Base-by-base conservation (phyloP, 768 basidiomycete species). In the Pulveroboletus sp. region DNA sequence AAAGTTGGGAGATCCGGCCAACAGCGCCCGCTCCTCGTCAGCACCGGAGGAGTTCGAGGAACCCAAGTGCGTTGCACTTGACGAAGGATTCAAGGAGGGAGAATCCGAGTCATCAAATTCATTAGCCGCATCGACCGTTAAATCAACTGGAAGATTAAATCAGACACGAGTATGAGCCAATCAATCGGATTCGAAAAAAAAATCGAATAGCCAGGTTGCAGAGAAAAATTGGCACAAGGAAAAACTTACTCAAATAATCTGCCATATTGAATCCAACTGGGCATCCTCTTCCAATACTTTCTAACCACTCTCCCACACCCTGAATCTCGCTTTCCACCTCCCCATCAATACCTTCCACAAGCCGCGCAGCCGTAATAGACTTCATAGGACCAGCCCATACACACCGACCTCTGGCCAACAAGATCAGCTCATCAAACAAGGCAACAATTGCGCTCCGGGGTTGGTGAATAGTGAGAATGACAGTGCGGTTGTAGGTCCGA, bases 381-480 rank as follows among this genome's bases (percentile, higher is more conserved):
- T 40, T 60, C 55, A 67, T 65, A 25, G 64, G 65, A 39, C 64
- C 64, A 12, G 64, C 60, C 64, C 64, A 65, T 33, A 60, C 64
- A 62, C 64, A 65, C 46, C 90, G 87, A 2, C 97, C 97, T 43
- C 80, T 77, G 0, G 90, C 90, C 16, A 99, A 76, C 3, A 98
- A 73, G 3, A 98, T 68, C 25, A 99, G 76, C 52, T 94, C 86
- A 64, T 99, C 95, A 57, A 99, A 98, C 12, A 99, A 73, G 0
- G 92, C 85, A 13, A 98, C 94, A 57, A 99, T 98, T 69, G 97
- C 97, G 66, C 91, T 94, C 43, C 95, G 85, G 13, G 95, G 97
- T 66, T 98, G 97, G 60, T 99, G 97, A 48, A 99, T 98, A 0
- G 95, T 98, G 72, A 98, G 97, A 49, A 98, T 77, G 43, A 98